phyloP scores from a whole-genome alignment of 306 rosid species.

The Casuarina equisetifolia region DNA sequence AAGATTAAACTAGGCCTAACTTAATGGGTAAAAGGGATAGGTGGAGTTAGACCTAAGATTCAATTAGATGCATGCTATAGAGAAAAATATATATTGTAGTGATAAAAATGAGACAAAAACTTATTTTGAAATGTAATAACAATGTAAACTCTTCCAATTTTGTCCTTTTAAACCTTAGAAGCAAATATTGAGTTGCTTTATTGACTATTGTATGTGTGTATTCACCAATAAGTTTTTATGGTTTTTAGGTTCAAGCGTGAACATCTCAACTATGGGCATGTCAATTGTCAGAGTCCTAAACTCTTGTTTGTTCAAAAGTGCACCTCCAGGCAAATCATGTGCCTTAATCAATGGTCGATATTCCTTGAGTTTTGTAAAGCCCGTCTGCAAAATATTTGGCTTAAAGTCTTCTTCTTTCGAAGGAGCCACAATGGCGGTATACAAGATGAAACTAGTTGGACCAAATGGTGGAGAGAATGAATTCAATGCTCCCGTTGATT shows the following conservation, averaged over 20 bases:
- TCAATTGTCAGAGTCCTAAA: constrained; percentile 36
- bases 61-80: no score
- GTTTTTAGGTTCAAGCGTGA: constrained; percentile 28
- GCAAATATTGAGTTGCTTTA: not conserved
- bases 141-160: not conserved
- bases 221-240: not conserved
- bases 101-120: not conserved
- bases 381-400: constrained; percentile 47
- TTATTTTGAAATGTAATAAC: not conserved
- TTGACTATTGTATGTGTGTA: not conserved
- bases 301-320: constrained; percentile 29
- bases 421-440: constrained; percentile 52
- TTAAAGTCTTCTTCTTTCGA: constrained; percentile 50
- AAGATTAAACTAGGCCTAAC: not conserved
- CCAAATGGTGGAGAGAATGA: constrained; percentile 56
- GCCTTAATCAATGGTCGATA: constrained; percentile 34
- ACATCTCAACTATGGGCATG: constrained; percentile 38
- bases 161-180: not conserved
- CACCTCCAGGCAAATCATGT: constrained; percentile 26
- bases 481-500: constrained; percentile 66
- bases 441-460: constrained; percentile 66
- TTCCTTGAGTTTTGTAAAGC: constrained; percentile 40
- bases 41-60: no score
- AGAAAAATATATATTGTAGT: not conserved
- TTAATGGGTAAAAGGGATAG: not conserved